These are phyloP conservation scores for Sporothrix pseudoabietina DNA, from an alignment of 2,329 filamentous ascomycete genomes.

Conservation along the genomic window DNA sequence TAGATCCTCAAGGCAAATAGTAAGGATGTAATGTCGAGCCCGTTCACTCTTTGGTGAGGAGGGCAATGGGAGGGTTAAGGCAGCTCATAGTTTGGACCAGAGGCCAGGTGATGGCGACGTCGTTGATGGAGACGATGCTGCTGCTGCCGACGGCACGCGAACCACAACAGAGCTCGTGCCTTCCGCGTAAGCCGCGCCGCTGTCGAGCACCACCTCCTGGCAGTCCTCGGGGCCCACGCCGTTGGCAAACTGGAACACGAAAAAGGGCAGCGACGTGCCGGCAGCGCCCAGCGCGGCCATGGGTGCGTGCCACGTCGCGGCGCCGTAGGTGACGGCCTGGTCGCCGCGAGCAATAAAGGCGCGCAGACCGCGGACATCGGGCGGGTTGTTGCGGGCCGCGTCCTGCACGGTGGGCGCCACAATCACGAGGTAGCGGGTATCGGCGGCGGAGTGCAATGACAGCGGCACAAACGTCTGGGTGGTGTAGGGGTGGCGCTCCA, in stretches of 20 bases:
- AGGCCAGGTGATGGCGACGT: conserved; percentile 11
- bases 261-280: conserved; percentile 71
- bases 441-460: conserved; percentile 47
- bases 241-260: conserved; percentile 87
- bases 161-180: conserved; percentile 26
- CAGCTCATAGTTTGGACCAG: conserved; percentile 21
- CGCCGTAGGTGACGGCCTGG: conserved; percentile 88
- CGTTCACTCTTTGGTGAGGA: background rate
- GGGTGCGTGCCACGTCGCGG: conserved; percentile 93
- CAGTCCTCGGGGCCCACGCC: conserved; percentile 82
- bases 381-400: conserved; percentile 52
- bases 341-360: conserved; percentile 77
- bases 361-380: conserved; percentile 68
- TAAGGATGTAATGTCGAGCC: background rate
- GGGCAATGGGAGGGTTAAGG: background rate
- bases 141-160: conserved; percentile 18
- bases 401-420: conserved; percentile 73
- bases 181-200: conserved; percentile 9
- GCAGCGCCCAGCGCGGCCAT: conserved; percentile 79
- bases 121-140: background rate
- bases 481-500: conserved; percentile 92
- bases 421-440: conserved; percentile 71
- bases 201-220: conserved; percentile 67
- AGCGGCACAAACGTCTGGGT: conserved; percentile 91
- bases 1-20: background rate